These are phyloP conservation scores for Rhizopus delemar DNA, from an alignment of 371 early-diverging fungal species.

Conservation along the genomic window DNA sequence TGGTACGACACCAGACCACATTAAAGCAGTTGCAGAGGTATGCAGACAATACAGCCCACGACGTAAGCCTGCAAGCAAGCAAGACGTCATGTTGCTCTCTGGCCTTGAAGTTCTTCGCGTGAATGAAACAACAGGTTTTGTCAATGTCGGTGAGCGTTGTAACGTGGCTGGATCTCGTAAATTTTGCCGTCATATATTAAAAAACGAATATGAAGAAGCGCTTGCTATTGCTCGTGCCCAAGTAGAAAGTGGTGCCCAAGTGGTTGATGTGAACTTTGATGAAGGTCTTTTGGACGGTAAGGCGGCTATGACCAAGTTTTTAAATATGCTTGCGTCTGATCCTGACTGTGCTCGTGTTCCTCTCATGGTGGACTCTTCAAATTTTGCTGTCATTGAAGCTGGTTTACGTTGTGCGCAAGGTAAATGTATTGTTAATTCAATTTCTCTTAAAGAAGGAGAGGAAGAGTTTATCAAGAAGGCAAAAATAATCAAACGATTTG, in stretches of 20 bases:
- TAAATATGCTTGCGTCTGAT: slow-evolving; percentile 92
- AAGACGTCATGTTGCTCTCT: slow-evolving; percentile 73
- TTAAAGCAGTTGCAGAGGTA: slow-evolving; percentile 83
- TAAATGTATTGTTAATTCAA: slow-evolving; percentile 95
- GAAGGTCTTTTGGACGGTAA: slow-evolving; percentile 93
- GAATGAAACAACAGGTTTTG: slow-evolving; percentile 78
- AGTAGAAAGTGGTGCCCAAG: slow-evolving; percentile 92
- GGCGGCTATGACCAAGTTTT: slow-evolving; percentile 88
- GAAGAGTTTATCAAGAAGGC: slow-evolving; percentile 90
- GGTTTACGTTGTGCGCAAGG: slow-evolving; percentile 94
- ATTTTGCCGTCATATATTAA: slow-evolving; percentile 88
- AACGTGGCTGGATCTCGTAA: slow-evolving; percentile 94
- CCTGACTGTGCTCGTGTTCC: slow-evolving; percentile 88
- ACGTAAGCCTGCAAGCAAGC: slow-evolving; percentile 61
- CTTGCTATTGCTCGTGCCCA: slow-evolving; percentile 89
- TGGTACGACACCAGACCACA: slow-evolving; percentile 93
- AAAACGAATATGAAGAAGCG: slow-evolving; percentile 90
- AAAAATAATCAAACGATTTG: slow-evolving; percentile 80
- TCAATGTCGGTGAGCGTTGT: slow-evolving; percentile 95
- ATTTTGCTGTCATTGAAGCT: slow-evolving; percentile 94
- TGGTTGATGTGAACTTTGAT: slow-evolving; percentile 94
- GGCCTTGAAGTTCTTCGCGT: slow-evolving; percentile 84
- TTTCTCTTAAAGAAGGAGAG: slow-evolving; percentile 92
- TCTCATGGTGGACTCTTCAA: slow-evolving; percentile 93
- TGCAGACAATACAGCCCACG: slow-evolving; percentile 78